Conservation (phyloP, 2,329 filamentous ascomycete species). For the Stachybotrys elegans region DNA sequence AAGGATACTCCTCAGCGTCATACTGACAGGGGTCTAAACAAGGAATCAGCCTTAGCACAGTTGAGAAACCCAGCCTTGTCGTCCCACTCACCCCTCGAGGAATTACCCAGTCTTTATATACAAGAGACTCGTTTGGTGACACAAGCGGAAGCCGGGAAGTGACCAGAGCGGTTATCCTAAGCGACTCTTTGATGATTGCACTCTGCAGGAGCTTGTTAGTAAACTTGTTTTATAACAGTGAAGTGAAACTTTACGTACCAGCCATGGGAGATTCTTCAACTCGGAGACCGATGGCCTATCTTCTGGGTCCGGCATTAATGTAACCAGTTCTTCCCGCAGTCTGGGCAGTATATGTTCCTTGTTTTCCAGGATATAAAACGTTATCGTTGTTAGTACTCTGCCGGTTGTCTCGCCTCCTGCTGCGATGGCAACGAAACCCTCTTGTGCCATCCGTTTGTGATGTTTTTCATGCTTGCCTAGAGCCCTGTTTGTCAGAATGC, state of each 20-base stretch:
- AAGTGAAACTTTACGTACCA: slow-evolving; percentile 1
- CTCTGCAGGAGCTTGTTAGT: background rate
- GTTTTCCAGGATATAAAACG: slow-evolving; percentile 2
- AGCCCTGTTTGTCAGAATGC: background rate
- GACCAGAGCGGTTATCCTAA: background rate
- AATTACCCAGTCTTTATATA: slow-evolving; percentile 5
- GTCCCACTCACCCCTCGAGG: slow-evolving; percentile 2
- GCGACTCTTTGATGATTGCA: slow-evolving; percentile 5
- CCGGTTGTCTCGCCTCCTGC: slow-evolving; percentile 4
- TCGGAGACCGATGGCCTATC: slow-evolving; percentile 1
- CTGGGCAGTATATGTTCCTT: background rate
- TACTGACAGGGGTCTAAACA: slow-evolving; percentile 1
- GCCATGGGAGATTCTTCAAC: slow-evolving; percentile 1
- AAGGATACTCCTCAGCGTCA: background rate
- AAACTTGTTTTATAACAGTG: background rate
- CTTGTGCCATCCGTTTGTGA: slow-evolving; percentile 1
- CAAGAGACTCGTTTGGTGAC: slow-evolving; percentile 1
- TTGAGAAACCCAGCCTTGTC: background rate
- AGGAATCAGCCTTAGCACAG: background rate
- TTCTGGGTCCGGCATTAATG: background rate
- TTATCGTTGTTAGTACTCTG: background rate
- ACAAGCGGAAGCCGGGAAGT: slow-evolving; percentile 3
- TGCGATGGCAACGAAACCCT: slow-evolving; percentile 3
- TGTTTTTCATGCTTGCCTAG: background rate
- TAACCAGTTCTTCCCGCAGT: background rate